phyloP scores from a whole-genome alignment of 208 protist species.

The Strigomonas culicis region DNA sequence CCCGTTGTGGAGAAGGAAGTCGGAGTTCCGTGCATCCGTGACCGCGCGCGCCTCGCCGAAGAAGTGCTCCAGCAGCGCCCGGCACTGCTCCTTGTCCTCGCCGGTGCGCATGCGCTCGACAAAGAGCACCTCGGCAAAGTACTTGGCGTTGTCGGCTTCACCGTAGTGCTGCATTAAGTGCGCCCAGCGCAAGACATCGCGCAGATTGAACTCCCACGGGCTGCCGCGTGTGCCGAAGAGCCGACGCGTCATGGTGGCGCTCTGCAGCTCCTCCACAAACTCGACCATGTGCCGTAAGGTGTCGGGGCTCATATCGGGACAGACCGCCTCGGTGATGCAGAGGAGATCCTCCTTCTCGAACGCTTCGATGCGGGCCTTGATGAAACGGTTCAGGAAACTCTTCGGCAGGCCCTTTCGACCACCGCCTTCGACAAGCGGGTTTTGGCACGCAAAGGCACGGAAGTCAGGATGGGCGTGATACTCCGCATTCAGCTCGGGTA shows the following conservation, averaged over 20 bases:
- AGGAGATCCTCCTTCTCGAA: slow-evolving; percentile 88
- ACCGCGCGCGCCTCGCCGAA: slow-evolving; percentile 21
- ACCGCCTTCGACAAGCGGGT: slow-evolving; percentile 97
- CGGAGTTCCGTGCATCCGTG: slow-evolving; percentile 29
- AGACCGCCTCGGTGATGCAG: slow-evolving; percentile 79
- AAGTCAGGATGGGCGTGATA: slow-evolving; percentile 90
- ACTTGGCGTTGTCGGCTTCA: slow-evolving; percentile 29
- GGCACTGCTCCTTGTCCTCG: slow-evolving; percentile 49
- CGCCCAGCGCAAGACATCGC: slow-evolving; percentile 99
- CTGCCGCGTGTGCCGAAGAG: slow-evolving; percentile 88
- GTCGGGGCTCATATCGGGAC: slow-evolving; percentile 56
- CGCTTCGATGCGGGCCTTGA: slow-evolving; percentile 93
- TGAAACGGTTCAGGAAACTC: slow-evolving; percentile 99
- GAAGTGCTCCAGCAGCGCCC: slow-evolving; percentile 21
- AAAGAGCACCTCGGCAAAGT: slow-evolving; percentile 82
- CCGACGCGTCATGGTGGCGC: slow-evolving; percentile 84
- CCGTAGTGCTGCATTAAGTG: slow-evolving; percentile 86
- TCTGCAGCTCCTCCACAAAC: slow-evolving; percentile 92
- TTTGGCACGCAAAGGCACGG: slow-evolving; percentile 99
- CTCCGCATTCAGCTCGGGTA: slow-evolving; percentile 90
- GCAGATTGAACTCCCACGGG: slow-evolving; percentile 99
- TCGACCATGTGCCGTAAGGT: slow-evolving; percentile 91
- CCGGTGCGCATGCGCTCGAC: slow-evolving; percentile 86
- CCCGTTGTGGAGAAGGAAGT: slow-evolving; percentile 64
- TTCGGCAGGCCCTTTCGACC: slow-evolving; percentile 99